These are phyloP conservation scores for Akanthomyces lecanii DNA, from an alignment of 2,329 filamentous ascomycete species.

Conservation along the genomic window DNA sequence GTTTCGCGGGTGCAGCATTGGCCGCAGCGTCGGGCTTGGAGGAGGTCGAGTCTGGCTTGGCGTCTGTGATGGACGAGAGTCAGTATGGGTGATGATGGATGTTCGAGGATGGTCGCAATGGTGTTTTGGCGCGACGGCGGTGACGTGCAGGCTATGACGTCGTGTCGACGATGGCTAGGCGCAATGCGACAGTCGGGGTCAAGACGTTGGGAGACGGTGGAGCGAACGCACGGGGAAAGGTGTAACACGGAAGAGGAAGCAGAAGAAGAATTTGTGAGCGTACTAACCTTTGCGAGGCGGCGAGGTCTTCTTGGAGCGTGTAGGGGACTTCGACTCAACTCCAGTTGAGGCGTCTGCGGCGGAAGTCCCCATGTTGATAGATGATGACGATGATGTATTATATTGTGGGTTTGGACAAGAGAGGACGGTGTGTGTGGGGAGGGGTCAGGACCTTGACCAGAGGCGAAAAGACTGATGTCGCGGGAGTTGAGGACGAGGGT, in stretches of 20 bases:
- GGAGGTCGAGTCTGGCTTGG: slow-evolving; percentile 42
- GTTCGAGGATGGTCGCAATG: slow-evolving; percentile 2
- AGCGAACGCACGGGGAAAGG: slow-evolving; percentile 20
- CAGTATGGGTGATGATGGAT: slow-evolving; percentile 3
- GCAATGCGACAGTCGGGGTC: slow-evolving; percentile 16
- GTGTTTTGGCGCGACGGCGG: slow-evolving; percentile 1
- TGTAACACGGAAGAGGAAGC: slow-evolving; percentile 1
- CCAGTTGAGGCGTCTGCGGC: slow-evolving; percentile 35
- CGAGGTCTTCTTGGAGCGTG: slow-evolving; percentile 38
- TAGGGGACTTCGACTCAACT: slow-evolving; percentile 47
- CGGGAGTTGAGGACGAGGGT: slow-evolving; percentile 22
- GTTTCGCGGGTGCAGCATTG: slow-evolving; percentile 58
- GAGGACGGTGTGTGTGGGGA: slow-evolving; percentile 28
- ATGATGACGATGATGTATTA: slow-evolving; percentile 44
- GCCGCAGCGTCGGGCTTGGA: slow-evolving; percentile 49
- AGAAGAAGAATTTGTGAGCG: slow-evolving; percentile 1
- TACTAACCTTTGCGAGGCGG: slow-evolving; percentile 42
- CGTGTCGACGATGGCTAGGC: slow-evolving; percentile 19
- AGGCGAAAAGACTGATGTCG: slow-evolving; percentile 10
- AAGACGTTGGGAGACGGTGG: slow-evolving; percentile 20
- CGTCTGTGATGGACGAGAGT: slow-evolving; percentile 31
- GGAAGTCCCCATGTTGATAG: slow-evolving; percentile 40
- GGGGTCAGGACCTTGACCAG: slow-evolving; percentile 21
- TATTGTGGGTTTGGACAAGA: slow-evolving; percentile 27
- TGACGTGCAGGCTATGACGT: slow-evolving; percentile 12